Evolutionary conservation across 2,329 filamentous ascomycete species (phyloP), one percentile per base, ranked within the genome.

Genomic region (Helotiales sp.): DNA sequence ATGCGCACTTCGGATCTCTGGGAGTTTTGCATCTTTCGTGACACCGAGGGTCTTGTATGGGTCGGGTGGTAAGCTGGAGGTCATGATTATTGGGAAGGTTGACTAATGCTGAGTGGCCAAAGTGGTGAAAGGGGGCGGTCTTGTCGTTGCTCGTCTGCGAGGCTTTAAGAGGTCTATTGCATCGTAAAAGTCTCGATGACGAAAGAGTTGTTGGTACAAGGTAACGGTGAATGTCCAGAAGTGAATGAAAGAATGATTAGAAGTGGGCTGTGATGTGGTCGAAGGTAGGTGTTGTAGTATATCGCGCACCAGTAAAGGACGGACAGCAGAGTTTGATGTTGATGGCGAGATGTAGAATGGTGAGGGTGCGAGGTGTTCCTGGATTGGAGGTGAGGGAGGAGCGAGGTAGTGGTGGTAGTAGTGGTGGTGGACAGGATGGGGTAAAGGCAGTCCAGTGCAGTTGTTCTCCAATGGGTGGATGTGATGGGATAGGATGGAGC

Each of bases 21-120:
- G 66, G 40, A 86, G 72, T 60, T 89, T 84, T 48, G 90, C 90
- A 73, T 88, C 84, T 70, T 84, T 88, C 60, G 86, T 71, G 57
- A 97, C 82, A 53, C 90, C 90, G 50, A 97, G 81, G 54, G 84
- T 80, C 69, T 80, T 83, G 79, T 96, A 96, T 49, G 91, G 93
- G 76, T 98, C 91, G 8, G 67, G 64, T 40, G 68, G 65, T 47
- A 69, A 63, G 31, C 59, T 62, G 40, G 61, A 61, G 57, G 57
- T 61, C 66, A 66, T 70, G 60, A 57, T 64, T 46, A 36, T 54
- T 6, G 29, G 47, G 19, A 24, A 52, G 34, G 59, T 52, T 51
- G 56, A 52, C 49, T 34, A 55, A 42, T 58, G 56, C 49, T 56
- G 56, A 62, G 50, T 62, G 62, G 57, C 57, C 51, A 55, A 55